Conservation (phyloP, 2,329 filamentous ascomycete genomes). For the Colletotrichum karsti region DNA sequence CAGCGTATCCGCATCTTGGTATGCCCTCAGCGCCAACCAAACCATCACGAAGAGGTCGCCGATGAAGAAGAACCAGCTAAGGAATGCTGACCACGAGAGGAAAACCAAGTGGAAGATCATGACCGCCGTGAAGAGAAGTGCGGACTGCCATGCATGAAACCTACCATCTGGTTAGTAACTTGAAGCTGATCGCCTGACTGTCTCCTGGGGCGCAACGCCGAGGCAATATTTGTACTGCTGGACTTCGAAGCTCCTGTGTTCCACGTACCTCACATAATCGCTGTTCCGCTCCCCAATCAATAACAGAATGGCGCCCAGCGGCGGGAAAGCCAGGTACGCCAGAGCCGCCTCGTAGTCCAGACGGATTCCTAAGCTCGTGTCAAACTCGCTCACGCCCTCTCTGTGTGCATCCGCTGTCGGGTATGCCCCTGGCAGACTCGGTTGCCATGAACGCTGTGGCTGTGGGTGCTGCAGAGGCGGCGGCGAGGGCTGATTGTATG, state of each 20-base stretch:
- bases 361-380: slow-evolving; percentile 86
- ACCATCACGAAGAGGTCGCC: slow-evolving; percentile 80
- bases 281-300: slow-evolving; percentile 92
- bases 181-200: neutral
- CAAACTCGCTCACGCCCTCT: slow-evolving; percentile 80
- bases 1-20: slow-evolving; percentile 78
- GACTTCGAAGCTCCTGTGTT: neutral
- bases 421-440: slow-evolving; percentile 46
- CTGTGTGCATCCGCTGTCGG: slow-evolving; percentile 49
- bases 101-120: slow-evolving; percentile 86
- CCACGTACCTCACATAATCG: slow-evolving; percentile 87
- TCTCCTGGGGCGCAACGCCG: neutral
- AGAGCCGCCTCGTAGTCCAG: slow-evolving; percentile 91
- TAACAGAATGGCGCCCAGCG: slow-evolving; percentile 84
- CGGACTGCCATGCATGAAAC: slow-evolving; percentile 97
- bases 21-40: slow-evolving; percentile 81
- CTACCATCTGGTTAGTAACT: slow-evolving; percentile 48
- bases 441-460: slow-evolving; percentile 63
- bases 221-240: neutral
- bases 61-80: slow-evolving; percentile 85
- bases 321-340: slow-evolving; percentile 87
- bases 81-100: slow-evolving; percentile 77
- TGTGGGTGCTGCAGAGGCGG: slow-evolving; percentile 62
- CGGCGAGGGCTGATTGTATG: slow-evolving; percentile 49
- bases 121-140: slow-evolving; percentile 78